Evolutionary conservation across 345 rosid species (phyloP), one percentile per base, ranked within the genome.

Genomic region (Melastoma malabathricum): DNA sequence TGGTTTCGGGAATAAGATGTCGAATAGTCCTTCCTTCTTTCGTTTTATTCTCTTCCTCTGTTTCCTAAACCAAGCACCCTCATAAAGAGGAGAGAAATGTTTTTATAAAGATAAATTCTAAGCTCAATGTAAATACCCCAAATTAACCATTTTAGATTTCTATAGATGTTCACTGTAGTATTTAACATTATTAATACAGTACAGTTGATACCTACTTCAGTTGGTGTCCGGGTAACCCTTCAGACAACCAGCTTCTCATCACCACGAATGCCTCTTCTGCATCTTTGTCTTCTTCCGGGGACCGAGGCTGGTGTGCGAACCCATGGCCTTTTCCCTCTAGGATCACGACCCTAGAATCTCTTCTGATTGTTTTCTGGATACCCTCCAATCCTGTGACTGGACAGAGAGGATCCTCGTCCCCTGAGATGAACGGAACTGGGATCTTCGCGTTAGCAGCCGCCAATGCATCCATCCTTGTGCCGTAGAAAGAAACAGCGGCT

Each of bases 241-340:
- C 73, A 54, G 72, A 65, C 45, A 90, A 64, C 94, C 98, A 90
- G 60, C 65, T 83, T 65, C 84, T 83, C 79, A 75, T 68, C 22
- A 68, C 50, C 15, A 57, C 27, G 64, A 83, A 86, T 2, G 89
- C 94, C 61, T 69, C 70, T 46, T 90, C 98, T 0, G 96, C 96
- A 29, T 81, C 98, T 22, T 7, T 43, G 55, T 90, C 98, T 59
- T 89, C 96, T 57, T 81, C 92, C 1, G 76, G 69, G 8, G 94
- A 79, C 52, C 57, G 69, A 0, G 96, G 92, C 3, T 76, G 74
- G 65, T 83, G 96, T 15, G 73, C 90, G 54, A 86, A 89, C 13
- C 81, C 84, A 18, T 86, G 96, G 18, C 94, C 86, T 70, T 89
- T 73, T 50, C 76, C 84, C 62, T 81, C 54, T 41, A 76, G 86